phyloP scores from a whole-genome alignment of 2,329 filamentous ascomycete genomes.

The Pseudogymnoascus destructans region DNA sequence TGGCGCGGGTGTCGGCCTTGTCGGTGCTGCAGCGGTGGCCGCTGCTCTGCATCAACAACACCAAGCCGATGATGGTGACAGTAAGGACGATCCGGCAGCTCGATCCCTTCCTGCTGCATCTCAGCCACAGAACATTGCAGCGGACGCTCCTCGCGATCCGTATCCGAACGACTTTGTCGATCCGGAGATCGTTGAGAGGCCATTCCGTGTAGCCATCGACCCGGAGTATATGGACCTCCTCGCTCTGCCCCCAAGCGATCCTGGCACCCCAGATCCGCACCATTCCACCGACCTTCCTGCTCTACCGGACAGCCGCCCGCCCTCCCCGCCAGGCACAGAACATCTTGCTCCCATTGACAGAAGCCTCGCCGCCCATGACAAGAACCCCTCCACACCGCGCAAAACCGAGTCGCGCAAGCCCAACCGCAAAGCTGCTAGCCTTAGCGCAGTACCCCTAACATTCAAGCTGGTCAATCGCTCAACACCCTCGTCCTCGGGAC shows the following conservation, averaged over 20 bases:
- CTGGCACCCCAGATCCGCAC: constrained; percentile 34
- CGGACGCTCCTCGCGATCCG: neutral
- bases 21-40: constrained; percentile 33
- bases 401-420: neutral
- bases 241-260: constrained; percentile 47
- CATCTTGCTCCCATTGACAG: constrained; percentile 31
- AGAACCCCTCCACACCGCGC: neutral
- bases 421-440: constrained; percentile 27
- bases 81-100: constrained; percentile 17
- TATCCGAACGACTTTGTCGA: constrained; percentile 32
- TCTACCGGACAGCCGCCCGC: constrained; percentile 47
- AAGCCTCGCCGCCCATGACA: neutral
- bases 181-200: constrained; percentile 43
- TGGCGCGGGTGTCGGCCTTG: constrained; percentile 56
- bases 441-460: constrained; percentile 42
- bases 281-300: constrained; percentile 34
- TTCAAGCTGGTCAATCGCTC: constrained; percentile 34
- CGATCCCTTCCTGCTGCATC: constrained; percentile 1
- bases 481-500: constrained; percentile 32
- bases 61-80: constrained; percentile 24
- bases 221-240: constrained; percentile 53
- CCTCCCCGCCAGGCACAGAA: constrained; percentile 31
- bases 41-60: constrained; percentile 27
- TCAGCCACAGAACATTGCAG: constrained; percentile 5
- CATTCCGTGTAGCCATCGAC: constrained; percentile 52